A percentile compares a stretch with the other conserved stretches of the same genome.
Conservation (phyloP, 129 eudicot genomes). For the Escallonia herrerae region DNA sequence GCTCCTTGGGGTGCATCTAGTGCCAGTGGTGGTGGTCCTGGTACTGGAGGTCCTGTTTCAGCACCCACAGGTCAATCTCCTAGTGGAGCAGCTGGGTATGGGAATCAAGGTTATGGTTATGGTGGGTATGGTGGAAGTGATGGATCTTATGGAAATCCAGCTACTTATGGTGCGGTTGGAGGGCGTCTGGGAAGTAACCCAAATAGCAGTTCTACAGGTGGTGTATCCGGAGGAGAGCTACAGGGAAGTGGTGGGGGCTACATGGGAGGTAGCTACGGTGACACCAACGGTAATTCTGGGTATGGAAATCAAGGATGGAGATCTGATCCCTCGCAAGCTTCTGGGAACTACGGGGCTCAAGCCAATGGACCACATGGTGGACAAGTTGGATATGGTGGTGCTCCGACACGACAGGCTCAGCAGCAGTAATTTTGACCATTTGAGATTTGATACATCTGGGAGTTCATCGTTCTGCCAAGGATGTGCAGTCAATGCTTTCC, state of each 20-base stretch:
- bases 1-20: slow-evolving; percentile 71
- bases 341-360: slow-evolving; percentile 56
- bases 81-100: slow-evolving; percentile 70
- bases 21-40: slow-evolving; percentile 25
- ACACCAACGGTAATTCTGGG: slow-evolving; percentile 62
- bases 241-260: slow-evolving; percentile 58
- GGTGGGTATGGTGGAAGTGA: slow-evolving; percentile 82
- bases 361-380: slow-evolving; percentile 50
- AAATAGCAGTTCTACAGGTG: slow-evolving; percentile 41
- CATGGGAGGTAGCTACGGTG: slow-evolving; percentile 76
- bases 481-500: slow-evolving; percentile 9
- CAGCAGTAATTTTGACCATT: slow-evolving; percentile 30
- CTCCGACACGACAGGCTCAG: slow-evolving; percentile 47
- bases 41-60: slow-evolving; percentile 36
- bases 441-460: not conserved
- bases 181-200: slow-evolving; percentile 62
- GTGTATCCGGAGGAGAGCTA: slow-evolving; percentile 42
- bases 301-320: slow-evolving; percentile 71
- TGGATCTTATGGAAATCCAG: slow-evolving; percentile 63
- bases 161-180: slow-evolving; percentile 71
- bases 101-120: slow-evolving; percentile 81
- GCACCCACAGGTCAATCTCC: slow-evolving; percentile 79
- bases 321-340: slow-evolving; percentile 58
- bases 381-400: slow-evolving; percentile 48
- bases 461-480: slow-evolving; percentile 1